phyloP scores from a whole-genome alignment of 2,329 filamentous ascomycete genomes.

The Pseudocercospora cruenta region DNA sequence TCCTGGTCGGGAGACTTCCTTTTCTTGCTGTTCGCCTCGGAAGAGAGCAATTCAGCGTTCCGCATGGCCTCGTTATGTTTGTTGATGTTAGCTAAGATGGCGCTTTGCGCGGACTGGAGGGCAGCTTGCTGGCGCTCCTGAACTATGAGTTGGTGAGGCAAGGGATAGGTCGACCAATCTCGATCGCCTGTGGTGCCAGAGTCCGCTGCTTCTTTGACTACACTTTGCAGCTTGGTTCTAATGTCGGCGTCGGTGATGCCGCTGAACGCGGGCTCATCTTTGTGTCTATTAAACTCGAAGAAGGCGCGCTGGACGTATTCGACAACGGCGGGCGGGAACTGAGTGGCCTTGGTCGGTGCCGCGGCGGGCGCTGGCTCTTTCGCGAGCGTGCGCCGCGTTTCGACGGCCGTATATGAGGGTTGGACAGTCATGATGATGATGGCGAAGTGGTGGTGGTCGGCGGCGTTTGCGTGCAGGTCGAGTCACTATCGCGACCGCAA shows the following conservation, averaged over 20 bases:
- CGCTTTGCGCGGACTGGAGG: slow-evolving; percentile 32
- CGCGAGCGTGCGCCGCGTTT: slow-evolving; percentile 47
- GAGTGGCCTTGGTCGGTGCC: slow-evolving; percentile 39
- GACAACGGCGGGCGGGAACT: slow-evolving; percentile 82
- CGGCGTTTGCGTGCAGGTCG: slow-evolving; percentile 1
- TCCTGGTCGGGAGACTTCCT: slow-evolving; percentile 75
- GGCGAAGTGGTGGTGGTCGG: slow-evolving; percentile 15
- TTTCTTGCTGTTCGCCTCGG: slow-evolving; percentile 63
- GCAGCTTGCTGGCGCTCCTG: slow-evolving; percentile 63
- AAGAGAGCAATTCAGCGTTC: slow-evolving; percentile 9
- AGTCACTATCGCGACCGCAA: slow-evolving; percentile 1
- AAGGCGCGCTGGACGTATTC: slow-evolving; percentile 90
- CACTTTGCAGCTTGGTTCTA: slow-evolving; percentile 80
- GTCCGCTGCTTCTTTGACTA: slow-evolving; percentile 76
- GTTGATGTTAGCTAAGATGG: slow-evolving; percentile 37
- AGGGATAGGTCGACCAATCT: slow-evolving; percentile 80
- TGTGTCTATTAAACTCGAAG: slow-evolving; percentile 63
- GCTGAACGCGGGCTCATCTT: slow-evolving; percentile 38
- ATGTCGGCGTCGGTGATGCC: slow-evolving; percentile 65
- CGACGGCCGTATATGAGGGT: slow-evolving; percentile 52
- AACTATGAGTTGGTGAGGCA: slow-evolving; percentile 82
- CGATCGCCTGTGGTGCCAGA: slow-evolving; percentile 72
- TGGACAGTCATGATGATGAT: slow-evolving; percentile 32
- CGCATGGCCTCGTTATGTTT: slow-evolving; percentile 8
- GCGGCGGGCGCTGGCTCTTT: slow-evolving; percentile 25